Base-by-base conservation (phyloP, 352 stramenopile genomes). In the Phytophthora aleatoria region DNA sequence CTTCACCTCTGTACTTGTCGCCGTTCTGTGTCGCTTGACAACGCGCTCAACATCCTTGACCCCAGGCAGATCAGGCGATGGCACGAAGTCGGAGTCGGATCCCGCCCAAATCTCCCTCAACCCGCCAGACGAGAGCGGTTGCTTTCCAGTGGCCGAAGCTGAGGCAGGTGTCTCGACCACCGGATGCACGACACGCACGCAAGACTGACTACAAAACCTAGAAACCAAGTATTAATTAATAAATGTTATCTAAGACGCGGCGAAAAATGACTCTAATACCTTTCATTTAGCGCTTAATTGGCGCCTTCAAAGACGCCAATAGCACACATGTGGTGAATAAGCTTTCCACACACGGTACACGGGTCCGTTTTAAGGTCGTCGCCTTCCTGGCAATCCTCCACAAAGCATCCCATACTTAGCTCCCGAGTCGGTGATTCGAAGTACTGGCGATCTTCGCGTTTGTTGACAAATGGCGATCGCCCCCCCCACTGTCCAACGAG, bases 281-380 rank as follows among this genome's bases (percentile, higher is more conserved):
- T 43, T 8, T 43, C 38, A 12, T 9, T 43, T 20, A 43, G 13
- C 38, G 38, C 38, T 12, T 13, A 43, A 24, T 43, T 20, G n/a
- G 38, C 8, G 12, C 38, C 38, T 24, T 43, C 0, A 43, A 43
- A 43, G n/a, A 24, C 8, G 7, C 3, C 38, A 43, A 43, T 24
- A 24, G 38, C 12, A 20, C 38, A 43, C 38, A 43, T 5, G 12
- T 43, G 38, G 5, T 43, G 15, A 7, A 24, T 20, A 20, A 5
- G 15, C 43, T 31, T 50, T 50, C 16, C 16, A 7, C 33, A 48
- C 12, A 61, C 44, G 33, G 13, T 55, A 11, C 55, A 56, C 8
- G 56, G 56, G 27, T 63, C 52, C 4, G 41, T 50, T 9, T 60
- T 52, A 6, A 60, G 53, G 2, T 15, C 28, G 1, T 43, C 28